Evolutionary conservation across 2,329 filamentous ascomycete genomes (phyloP).

Genomic region (Triangularia setosa): DNA sequence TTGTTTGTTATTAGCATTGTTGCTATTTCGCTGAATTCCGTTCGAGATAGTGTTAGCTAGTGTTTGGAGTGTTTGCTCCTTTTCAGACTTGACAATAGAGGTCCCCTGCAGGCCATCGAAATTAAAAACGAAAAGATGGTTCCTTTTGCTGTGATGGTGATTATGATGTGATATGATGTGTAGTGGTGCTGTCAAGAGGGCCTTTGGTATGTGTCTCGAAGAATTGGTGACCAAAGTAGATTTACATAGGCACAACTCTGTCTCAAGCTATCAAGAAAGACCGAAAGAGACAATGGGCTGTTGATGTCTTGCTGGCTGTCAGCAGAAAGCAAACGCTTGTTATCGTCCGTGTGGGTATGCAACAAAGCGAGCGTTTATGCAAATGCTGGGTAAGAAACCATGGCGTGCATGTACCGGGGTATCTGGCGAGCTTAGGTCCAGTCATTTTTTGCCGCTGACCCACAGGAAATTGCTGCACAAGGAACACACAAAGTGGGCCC

Average conservation of each 20-base stretch:
- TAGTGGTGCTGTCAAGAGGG: not conserved
- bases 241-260: not conserved
- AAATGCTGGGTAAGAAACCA: not conserved
- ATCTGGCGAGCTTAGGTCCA: not conserved
- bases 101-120: slow-evolving; percentile 4
- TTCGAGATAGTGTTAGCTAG: slow-evolving; percentile 1
- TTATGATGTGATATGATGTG: not conserved
- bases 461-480: slow-evolving; percentile 2
- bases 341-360: not conserved
- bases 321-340: not conserved
- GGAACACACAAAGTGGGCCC: slow-evolving; percentile 8
- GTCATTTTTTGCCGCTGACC: not conserved
- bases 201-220: not conserved
- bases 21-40: slow-evolving; percentile 10
- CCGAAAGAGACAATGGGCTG: too few species aligned
- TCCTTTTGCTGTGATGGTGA: not conserved
- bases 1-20: slow-evolving; percentile 14
- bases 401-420: not conserved
- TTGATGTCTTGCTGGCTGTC: not conserved
- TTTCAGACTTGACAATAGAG: slow-evolving; percentile 7
- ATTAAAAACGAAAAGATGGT: not conserved
- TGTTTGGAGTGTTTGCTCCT: not conserved
- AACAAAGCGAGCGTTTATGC: not conserved
- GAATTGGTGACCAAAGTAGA: too few species aligned
- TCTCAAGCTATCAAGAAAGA: too few species aligned